Conservation (phyloP, 768 basidiomycete species). For the Pleurotus giganteus region DNA sequence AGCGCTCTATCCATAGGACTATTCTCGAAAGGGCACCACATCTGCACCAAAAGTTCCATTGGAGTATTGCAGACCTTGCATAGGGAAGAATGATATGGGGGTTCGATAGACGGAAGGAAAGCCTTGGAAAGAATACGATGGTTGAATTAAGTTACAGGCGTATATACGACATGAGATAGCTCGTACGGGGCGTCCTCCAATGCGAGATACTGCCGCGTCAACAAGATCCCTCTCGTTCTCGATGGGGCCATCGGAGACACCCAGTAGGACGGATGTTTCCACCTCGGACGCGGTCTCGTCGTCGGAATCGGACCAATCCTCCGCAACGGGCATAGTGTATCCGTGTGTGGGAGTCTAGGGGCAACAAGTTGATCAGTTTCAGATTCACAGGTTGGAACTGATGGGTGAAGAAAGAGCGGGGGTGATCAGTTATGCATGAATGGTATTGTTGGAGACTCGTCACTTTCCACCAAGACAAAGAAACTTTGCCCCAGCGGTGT, state of each 20-base stretch:
- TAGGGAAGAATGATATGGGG: slow-evolving; percentile 56
- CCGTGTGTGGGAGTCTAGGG: slow-evolving; percentile 15
- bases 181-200: slow-evolving; percentile 90
- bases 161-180: slow-evolving; percentile 45
- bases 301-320: slow-evolving; percentile 83
- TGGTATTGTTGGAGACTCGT: slow-evolving; percentile 74
- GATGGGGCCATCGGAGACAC: slow-evolving; percentile 76
- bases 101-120: slow-evolving; percentile 64
- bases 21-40: slow-evolving; percentile 88
- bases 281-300: slow-evolving; percentile 52
- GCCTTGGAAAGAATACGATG: slow-evolving; percentile 63
- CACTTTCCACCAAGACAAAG: slow-evolving; percentile 51
- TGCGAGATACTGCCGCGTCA: slow-evolving; percentile 85
- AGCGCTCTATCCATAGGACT: slow-evolving; percentile 83
- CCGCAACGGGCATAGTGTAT: slow-evolving; percentile 44
- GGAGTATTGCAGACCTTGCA: slow-evolving; percentile 72
- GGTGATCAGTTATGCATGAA: slow-evolving; percentile 88
- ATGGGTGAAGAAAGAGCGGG: slow-evolving; percentile 19
- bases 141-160: slow-evolving; percentile 26
- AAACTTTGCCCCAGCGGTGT: slow-evolving; percentile 56
- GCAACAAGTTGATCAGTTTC: slow-evolving; percentile 16
- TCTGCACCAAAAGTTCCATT: slow-evolving; percentile 82
- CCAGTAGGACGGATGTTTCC: slow-evolving; percentile 76
- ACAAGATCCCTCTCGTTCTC: slow-evolving; percentile 53
- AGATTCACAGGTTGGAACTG: slow-evolving; percentile 6